Base-by-base conservation (phyloP, 1,284 basidiomycete species). In the Cryptococcus sp. region DNA sequence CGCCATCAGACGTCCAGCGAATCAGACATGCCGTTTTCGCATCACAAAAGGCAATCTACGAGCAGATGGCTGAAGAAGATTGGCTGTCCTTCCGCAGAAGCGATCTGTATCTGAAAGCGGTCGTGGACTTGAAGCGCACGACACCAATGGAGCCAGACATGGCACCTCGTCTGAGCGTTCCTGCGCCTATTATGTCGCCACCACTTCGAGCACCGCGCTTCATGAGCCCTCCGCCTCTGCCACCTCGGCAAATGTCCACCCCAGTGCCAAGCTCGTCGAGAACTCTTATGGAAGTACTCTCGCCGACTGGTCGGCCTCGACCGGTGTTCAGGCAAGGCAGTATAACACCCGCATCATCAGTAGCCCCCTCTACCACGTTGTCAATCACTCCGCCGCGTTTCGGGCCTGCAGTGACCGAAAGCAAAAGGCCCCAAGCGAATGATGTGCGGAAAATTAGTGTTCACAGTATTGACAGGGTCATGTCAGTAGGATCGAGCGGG, bases 1-100 rank as follows among this genome's bases (percentile, higher is more conserved):
- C 41, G 0, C 45, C 58, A n/a, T n/a, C n/a, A 3, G 63, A 68
- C 13, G 60, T 65, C 11, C 50, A 49, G n/a, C 55, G 52, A 11
- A 63, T 67, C 80, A 83, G 66, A 77, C 81, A 7, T 4, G 64
- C 70, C 0, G 64, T 97, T 17, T 86, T 96, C 76, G 79, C 89
- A 3, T 86, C 91, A 1, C 95, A 98, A 72, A 81, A 83, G 57
- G 89, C 93, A 64, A 86, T 94, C 1, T 90, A 94, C 69, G 83
- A 86, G 29, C 85, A 89, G 53, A 94, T 98, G 90, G 87, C 90
- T 65, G 88, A 94, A 65, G 88, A 89, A 53, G 93, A 96, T 73
- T 96, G 94, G 76, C 86, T 89, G 47, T 86, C 86, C 7, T 98
- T 99, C 73, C 85, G 87, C 67, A 81, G 85, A 59, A 92, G 89